These are phyloP conservation scores for Trametes sp. DNA, from an alignment of 1,284 basidiomycete species.

Conservation along the genomic window DNA sequence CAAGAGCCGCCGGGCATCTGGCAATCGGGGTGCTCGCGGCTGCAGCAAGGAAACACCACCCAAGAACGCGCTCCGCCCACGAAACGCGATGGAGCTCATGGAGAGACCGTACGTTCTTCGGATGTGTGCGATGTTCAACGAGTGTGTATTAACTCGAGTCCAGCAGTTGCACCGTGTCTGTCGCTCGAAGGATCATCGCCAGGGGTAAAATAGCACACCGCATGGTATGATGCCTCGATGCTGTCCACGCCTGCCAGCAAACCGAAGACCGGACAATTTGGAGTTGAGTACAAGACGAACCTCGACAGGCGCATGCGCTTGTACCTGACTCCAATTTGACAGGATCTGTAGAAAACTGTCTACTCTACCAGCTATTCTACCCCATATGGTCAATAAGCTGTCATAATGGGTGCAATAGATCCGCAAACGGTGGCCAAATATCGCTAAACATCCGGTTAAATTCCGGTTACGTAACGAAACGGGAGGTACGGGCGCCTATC, in stretches of 20 bases:
- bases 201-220: background rate
- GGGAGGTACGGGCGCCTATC: slow-evolving; percentile 20
- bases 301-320: background rate
- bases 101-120: too few relatives aligned
- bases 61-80: too few relatives aligned
- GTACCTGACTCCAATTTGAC: background rate
- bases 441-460: slow-evolving; percentile 11
- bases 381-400: background rate
- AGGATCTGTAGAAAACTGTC: background rate
- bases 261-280: background rate
- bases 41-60: too few relatives aligned
- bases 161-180: background rate
- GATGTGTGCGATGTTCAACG: too few relatives aligned
- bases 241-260: background rate
- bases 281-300: background rate
- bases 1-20: too few relatives aligned
- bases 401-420: slow-evolving; percentile 1
- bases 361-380: background rate
- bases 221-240: background rate
- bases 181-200: background rate
- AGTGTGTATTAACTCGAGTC: too few relatives aligned
- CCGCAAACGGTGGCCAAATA: slow-evolving; percentile 21
- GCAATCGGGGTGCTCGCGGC: too few relatives aligned
- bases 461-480: slow-evolving; percentile 20
- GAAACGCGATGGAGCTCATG: too few relatives aligned